Percentiles rank a stretch among this genome's conserved stretches.
These are phyloP conservation scores for Saxispiralis lemnorum DNA, from an alignment of 495 filamentous ascomycete genomes.

Conservation along the genomic window DNA sequence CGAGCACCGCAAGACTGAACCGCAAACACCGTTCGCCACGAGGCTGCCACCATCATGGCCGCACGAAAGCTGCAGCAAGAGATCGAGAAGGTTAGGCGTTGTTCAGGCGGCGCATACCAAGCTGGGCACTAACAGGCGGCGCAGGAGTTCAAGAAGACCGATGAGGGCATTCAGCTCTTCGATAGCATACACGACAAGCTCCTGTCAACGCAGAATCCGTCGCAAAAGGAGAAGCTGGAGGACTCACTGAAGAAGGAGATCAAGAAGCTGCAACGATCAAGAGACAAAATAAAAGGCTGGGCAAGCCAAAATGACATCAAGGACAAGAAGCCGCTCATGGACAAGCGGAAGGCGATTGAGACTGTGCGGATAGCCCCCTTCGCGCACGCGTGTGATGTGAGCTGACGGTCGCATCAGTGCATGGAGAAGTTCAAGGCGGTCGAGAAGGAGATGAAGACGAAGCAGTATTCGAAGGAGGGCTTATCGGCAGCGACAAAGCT, in stretches of 20 bases:
- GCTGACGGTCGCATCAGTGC: constrained; percentile 44
- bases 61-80: constrained; percentile 69
- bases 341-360: constrained; percentile 88
- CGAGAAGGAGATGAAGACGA: constrained; percentile 99
- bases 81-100: constrained; percentile 8
- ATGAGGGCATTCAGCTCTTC: constrained; percentile 80
- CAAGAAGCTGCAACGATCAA: constrained; percentile 94
- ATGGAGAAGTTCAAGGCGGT: constrained; percentile 99
- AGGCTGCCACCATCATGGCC: constrained; percentile 49
- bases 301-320: constrained; percentile 94
- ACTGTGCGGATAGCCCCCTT: constrained; percentile 39
- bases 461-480: constrained; percentile 97
- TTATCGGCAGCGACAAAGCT: constrained; percentile 76
- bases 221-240: constrained; percentile 95
- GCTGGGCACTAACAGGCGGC: not conserved
- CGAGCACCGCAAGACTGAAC: constrained; percentile 3
- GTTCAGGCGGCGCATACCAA: not conserved
- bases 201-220: constrained; percentile 67
- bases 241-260: constrained; percentile 96
- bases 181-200: constrained; percentile 94
- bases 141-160: constrained; percentile 85
- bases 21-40: constrained; percentile 5
- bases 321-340: constrained; percentile 85
- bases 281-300: constrained; percentile 99
- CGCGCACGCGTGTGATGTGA: not conserved